These are phyloP conservation scores for Infundibulicybe gibba DNA, from an alignment of 768 basidiomycete genomes.

Conservation along the genomic window DNA sequence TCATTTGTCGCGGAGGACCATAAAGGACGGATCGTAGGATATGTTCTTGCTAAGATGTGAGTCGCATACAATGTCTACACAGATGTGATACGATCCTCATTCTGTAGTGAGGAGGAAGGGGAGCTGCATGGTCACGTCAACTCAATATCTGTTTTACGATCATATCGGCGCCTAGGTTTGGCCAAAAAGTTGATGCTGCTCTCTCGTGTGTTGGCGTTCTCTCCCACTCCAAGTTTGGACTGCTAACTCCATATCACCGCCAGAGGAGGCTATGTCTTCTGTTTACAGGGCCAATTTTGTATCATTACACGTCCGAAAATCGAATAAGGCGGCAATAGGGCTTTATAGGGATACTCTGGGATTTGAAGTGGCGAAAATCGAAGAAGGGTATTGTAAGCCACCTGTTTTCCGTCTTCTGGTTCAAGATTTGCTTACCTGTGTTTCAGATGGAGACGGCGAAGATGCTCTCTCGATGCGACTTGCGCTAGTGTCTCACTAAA, in stretches of 20 bases:
- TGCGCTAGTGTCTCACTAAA: not conserved
- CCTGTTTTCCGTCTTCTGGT: not conserved
- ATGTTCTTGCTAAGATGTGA: slow-evolving; percentile 95
- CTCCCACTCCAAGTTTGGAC: not conserved
- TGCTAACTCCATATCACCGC: not conserved
- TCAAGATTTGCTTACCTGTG: slow-evolving; percentile 1
- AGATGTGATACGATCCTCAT: not conserved
- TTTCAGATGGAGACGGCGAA: slow-evolving; percentile 80
- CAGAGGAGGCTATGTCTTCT: slow-evolving; percentile 89
- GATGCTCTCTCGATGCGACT: slow-evolving; percentile 85
- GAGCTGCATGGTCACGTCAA: slow-evolving; percentile 90
- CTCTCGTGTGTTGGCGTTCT: slow-evolving; percentile 60
- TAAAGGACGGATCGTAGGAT: slow-evolving; percentile 88
- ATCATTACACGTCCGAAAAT: slow-evolving; percentile 89
- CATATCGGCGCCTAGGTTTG: slow-evolving; percentile 86
- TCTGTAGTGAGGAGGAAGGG: slow-evolving; percentile 42
- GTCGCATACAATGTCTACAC: slow-evolving; percentile 13
- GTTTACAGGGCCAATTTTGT: slow-evolving; percentile 85
- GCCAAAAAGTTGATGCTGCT: slow-evolving; percentile 94
- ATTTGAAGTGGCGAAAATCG: slow-evolving; percentile 82
- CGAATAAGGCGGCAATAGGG: slow-evolving; percentile 88
- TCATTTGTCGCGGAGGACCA: slow-evolving; percentile 92
- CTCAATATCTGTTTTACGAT: slow-evolving; percentile 90
- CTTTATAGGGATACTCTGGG: slow-evolving; percentile 89
- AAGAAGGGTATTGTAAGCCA: slow-evolving; percentile 86